Evolutionary conservation across 1,284 basidiomycete genomes (phyloP), one percentile per base, ranked within the genome.

Genomic region (Moesziomyces globuligerus): DNA sequence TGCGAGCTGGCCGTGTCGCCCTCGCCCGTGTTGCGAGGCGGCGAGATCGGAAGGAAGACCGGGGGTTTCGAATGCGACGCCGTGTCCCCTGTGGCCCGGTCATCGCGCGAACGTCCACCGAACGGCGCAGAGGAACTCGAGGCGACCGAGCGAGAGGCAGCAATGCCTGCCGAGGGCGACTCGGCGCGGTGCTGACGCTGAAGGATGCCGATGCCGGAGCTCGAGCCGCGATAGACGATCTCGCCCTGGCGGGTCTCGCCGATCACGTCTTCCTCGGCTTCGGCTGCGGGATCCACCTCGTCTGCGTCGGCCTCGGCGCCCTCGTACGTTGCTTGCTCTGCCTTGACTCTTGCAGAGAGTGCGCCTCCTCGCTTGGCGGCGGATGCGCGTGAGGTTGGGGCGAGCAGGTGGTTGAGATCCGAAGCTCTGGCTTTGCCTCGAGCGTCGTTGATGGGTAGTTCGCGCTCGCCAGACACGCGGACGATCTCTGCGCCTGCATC

Each of bases 181-280:
- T 66, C 59, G 23, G 62, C 55, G 34, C 67, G 57, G 42, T 67
- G 60, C 29, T 67, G 69, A 23, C 71, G 57, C 36, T 75, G 75
- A 29, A 79, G 47, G 20, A 77, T 71, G 15, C 74, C 71, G 28
- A 77, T 79, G 7, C 75, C 77, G 8, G 72, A 75, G 42, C 72
- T 75, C 3, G 73, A 74, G 3, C 76, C 76, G n/a, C 75, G 70
- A 38, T 77, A 75, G n/a, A 69, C 64, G 6, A 74, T 58, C 36
- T 76, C 71, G 15, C 76, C 76, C 26, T 61, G 53, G 23, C 59
- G 52, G 4, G 72, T 71, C 25, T 70, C 67, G 17, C 68, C 68
- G 32, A 71, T 66, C 17, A 66, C 72, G 43, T 66, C 62, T 25
- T 66, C 71, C n/a, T 62, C 68, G 9, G 46, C 56, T 24, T 73